Evolutionary conservation across 176 grass and related monocot genomes (phyloP).

Genomic region (Elaeis guineensis): DNA sequence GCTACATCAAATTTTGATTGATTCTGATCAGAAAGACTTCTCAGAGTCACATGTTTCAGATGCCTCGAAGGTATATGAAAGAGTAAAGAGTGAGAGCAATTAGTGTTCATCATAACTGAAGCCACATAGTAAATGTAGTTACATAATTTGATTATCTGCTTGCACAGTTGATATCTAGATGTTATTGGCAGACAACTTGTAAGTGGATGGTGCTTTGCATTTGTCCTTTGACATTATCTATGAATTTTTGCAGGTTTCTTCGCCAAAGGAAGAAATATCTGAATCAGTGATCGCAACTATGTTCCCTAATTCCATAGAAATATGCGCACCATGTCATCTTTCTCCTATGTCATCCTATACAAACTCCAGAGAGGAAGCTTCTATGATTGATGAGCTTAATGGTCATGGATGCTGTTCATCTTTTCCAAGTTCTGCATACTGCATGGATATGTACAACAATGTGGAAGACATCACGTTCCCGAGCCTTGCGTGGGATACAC

Average conservation of each 20-base stretch:
- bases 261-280: too few relatives aligned
- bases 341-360: not conserved
- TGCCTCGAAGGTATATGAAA: too few relatives aligned
- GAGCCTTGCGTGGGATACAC: not conserved
- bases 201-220: too few relatives aligned
- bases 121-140: too few relatives aligned
- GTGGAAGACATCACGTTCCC: not conserved
- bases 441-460: slow-evolving; percentile 3
- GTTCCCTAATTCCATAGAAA: slow-evolving; percentile 10
- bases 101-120: too few relatives aligned
- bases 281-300: too few relatives aligned
- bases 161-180: too few relatives aligned
- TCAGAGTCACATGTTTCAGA: not conserved
- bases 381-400: not conserved
- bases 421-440: slow-evolving; percentile 8
- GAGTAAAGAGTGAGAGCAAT: too few relatives aligned
- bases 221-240: too few relatives aligned
- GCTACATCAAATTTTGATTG: not conserved
- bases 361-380: slow-evolving; percentile 2
- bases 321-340: slow-evolving; percentile 3
- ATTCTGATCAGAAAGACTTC: not conserved
- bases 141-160: too few relatives aligned
- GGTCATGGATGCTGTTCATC: not conserved
- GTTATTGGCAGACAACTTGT: too few relatives aligned
- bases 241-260: too few relatives aligned